phyloP scores from a whole-genome alignment of 2,329 filamentous ascomycete genomes.

The Stagonosporopsis rhizophila region DNA sequence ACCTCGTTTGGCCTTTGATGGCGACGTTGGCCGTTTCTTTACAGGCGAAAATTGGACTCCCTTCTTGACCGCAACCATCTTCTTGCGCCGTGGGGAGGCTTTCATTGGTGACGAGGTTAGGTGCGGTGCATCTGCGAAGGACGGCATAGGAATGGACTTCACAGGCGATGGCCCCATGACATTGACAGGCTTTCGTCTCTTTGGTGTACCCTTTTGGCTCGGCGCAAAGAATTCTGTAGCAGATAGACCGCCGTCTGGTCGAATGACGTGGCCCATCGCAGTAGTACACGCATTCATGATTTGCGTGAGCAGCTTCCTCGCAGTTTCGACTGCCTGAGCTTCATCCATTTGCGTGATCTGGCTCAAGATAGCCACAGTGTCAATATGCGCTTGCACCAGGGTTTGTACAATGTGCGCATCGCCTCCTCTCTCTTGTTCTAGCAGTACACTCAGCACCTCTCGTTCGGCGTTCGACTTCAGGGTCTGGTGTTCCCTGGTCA shows the following conservation, averaged over 20 bases:
- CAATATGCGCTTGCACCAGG: slow-evolving; percentile 88
- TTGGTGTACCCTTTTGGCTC: slow-evolving; percentile 75
- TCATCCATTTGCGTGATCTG: slow-evolving; percentile 84
- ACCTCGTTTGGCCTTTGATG: slow-evolving; percentile 69
- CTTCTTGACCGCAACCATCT: slow-evolving; percentile 69
- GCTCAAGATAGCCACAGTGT: slow-evolving; percentile 82
- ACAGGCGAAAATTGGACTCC: slow-evolving; percentile 82
- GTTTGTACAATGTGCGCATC: slow-evolving; percentile 82
- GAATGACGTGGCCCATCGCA: slow-evolving; percentile 83
- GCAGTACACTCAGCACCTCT: slow-evolving; percentile 76
- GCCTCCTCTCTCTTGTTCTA: slow-evolving; percentile 83
- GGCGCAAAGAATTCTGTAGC: slow-evolving; percentile 73
- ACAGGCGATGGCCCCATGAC: slow-evolving; percentile 57
- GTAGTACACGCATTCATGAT: slow-evolving; percentile 78
- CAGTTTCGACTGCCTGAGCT: slow-evolving; percentile 80
- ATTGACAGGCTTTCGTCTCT: slow-evolving; percentile 65
- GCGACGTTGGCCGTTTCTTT: slow-evolving; percentile 68
- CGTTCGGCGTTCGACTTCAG: slow-evolving; percentile 83
- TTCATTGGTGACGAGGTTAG: slow-evolving; percentile 71
- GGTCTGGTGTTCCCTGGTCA: slow-evolving; percentile 84
- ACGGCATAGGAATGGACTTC: slow-evolving; percentile 48
- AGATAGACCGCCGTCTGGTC: slow-evolving; percentile 77
- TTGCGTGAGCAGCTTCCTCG: slow-evolving; percentile 76
- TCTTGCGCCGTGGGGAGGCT: slow-evolving; percentile 81
- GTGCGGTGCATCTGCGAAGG: slow-evolving; percentile 44